Percentiles rank a stretch among this genome's conserved stretches.
Conservation (phyloP, 2,329 filamentous ascomycete species). For the Aspergillus sclerotialis region DNA sequence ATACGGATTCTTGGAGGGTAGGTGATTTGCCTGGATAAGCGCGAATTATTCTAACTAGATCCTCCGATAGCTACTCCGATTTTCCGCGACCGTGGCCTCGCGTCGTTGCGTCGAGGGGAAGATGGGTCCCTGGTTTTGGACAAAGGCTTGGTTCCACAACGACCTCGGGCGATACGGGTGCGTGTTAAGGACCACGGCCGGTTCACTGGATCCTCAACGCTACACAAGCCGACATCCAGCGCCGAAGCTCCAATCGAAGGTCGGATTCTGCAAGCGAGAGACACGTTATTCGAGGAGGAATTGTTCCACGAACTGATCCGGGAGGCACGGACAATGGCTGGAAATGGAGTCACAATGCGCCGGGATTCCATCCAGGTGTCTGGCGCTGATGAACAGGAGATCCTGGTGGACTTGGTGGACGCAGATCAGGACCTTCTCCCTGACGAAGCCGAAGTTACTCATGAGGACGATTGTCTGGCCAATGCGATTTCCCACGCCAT, state of each 20-base stretch:
- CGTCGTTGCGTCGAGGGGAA: slow-evolving; percentile 65
- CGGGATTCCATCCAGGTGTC: slow-evolving; percentile 52
- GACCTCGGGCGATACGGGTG: slow-evolving; percentile 59
- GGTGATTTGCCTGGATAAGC: slow-evolving; percentile 7
- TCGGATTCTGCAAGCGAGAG: slow-evolving; percentile 37
- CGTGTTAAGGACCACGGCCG: slow-evolving; percentile 53
- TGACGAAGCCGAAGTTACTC: slow-evolving; percentile 17
- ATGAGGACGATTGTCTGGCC: slow-evolving; percentile 44
- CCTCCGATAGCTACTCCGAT: slow-evolving; percentile 46
- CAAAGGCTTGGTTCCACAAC: slow-evolving; percentile 44
- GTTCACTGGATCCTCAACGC: slow-evolving; percentile 50
- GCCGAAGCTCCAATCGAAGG: slow-evolving; percentile 25
- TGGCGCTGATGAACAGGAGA: slow-evolving; percentile 46
- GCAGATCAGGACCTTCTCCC: slow-evolving; percentile 38
- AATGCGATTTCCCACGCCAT: slow-evolving; percentile 61
- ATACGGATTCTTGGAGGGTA: slow-evolving; percentile 79
- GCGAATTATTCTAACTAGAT: slow-evolving; percentile 2
- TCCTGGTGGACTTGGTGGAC: slow-evolving; percentile 62
- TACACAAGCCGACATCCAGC: slow-evolving; percentile 9
- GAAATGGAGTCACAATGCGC: slow-evolving; percentile 61
- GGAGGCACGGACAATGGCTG: slow-evolving; percentile 67
- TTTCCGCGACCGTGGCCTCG: slow-evolving; percentile 67
- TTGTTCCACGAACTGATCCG: slow-evolving; percentile 83
- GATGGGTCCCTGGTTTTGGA: slow-evolving; percentile 73
- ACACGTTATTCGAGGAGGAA: slow-evolving; percentile 57